Evolutionary conservation across 345 rosid genomes (phyloP), one percentile per base, ranked within the genome.

Genomic region (Garcia nutans): DNA sequence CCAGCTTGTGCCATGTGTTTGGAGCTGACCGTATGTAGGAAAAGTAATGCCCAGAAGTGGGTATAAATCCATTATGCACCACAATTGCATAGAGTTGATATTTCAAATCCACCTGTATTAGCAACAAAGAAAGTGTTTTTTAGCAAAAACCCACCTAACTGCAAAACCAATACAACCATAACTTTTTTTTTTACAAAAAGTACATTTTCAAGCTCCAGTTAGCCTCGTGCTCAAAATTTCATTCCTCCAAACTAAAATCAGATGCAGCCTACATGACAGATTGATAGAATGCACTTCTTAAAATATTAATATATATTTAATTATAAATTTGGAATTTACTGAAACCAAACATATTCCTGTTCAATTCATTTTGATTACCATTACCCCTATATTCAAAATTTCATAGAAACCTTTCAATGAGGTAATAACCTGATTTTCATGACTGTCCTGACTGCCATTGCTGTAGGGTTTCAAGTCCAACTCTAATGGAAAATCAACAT

Each of bases 21-120:
- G 93, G 92, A 52, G 92, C 86, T 47, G 97, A 90, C 71, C 89
- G 82, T 77, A 92, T 79, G 67, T 86, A 92, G 74, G 88, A 86
- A 26, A 79, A 75, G 88, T 93, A 93, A 79, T 92, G 98, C 59
- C 98, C 98, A 60, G 83, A 86, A 72, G 85, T 88, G 60, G 89
- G 81, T 20, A 81, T 73, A 22, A 26, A 67, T 47, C 98, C 98
- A 5, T 77, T 63, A 78, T 93, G 98, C 83, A 89, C 93, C 80
- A 93, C 96, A 82, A 92, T 26, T 42, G 89, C 98, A 76, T 92
- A 92, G 2, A 93, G 88, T 47, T 82, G 83, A 84, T 93, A 92
- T 78, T 85, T 93, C 77, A 84, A 73, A 45, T 65, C 71, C 65
- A 78, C 86, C 98, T 92, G 28, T 65, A 45, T 54, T 24, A 66